A percentile compares a stretch with the other conserved stretches of the same genome.
These are phyloP conservation scores for Globisporangium middletonii DNA, from an alignment of 352 stramenopile genomes.

Conservation along the genomic window DNA sequence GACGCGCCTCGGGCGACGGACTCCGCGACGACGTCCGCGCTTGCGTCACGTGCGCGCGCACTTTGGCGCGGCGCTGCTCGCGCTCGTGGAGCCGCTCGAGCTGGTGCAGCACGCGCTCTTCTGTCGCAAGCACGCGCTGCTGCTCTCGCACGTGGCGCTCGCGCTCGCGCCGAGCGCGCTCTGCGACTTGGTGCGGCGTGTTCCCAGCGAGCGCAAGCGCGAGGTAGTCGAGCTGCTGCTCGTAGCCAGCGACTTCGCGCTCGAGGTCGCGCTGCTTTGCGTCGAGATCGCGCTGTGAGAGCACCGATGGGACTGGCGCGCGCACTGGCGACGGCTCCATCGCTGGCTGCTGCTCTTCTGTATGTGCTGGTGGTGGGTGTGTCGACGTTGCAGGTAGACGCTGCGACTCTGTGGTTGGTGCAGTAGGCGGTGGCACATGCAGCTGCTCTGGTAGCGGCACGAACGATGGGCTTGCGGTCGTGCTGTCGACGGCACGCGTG, in stretches of 20 bases:
- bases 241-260: conserved; percentile 32
- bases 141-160: conserved; percentile 47
- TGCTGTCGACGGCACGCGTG: neutral
- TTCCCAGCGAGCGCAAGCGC: conserved; percentile 51
- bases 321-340: neutral
- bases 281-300: conserved; percentile 27
- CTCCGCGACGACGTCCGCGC: conserved; percentile 21
- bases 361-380: neutral
- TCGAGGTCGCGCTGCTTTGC: conserved; percentile 28
- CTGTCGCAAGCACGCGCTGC: conserved; percentile 33
- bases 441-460: neutral
- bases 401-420: too few species aligned
- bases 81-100: conserved; percentile 42
- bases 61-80: conserved; percentile 25
- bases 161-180: conserved; percentile 37
- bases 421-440: neutral
- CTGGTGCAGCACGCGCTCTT: conserved; percentile 42
- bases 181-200: conserved; percentile 59
- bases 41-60: conserved; percentile 23
- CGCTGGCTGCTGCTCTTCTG: neutral
- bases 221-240: conserved; percentile 50
- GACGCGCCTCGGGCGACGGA: conserved; percentile 23
- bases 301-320: neutral
- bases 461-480: neutral
- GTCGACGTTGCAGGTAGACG: conserved; percentile 3